phyloP scores from a whole-genome alignment of 2,329 filamentous ascomycete genomes.

The Pezicula rhizophila region DNA sequence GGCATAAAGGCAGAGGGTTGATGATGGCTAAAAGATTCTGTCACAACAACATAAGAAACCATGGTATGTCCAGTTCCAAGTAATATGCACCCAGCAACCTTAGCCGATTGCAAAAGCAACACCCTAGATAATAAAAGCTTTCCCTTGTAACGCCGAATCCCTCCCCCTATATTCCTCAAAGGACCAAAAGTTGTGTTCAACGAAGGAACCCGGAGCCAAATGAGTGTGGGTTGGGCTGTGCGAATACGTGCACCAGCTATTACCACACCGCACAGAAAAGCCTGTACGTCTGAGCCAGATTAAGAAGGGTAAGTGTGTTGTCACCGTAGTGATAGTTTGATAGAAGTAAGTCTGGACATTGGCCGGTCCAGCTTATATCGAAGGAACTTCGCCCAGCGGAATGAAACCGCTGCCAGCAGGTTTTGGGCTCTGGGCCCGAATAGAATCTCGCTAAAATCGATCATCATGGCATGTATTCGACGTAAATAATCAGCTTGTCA shows the following conservation, averaged over 20 bases:
- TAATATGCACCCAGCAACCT: not conserved
- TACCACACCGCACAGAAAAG: conserved; percentile 14
- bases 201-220: conserved; percentile 10
- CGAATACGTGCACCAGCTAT: conserved; percentile 12
- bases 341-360: conserved; percentile 2
- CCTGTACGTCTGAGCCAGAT: conserved; percentile 26
- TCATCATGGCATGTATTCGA: conserved; percentile 36
- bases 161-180: not conserved
- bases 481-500: conserved; percentile 77
- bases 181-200: not conserved
- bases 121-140: not conserved
- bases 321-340: conserved; percentile 5
- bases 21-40: not conserved
- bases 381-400: conserved; percentile 5
- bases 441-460: not conserved
- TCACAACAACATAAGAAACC: not conserved
- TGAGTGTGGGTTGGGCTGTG: conserved; percentile 18
- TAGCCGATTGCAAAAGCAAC: not conserved
- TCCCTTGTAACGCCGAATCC: not conserved
- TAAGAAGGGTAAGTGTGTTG: conserved; percentile 18
- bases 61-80: not conserved
- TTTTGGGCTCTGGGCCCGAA: not conserved
- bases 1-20: too few species aligned
- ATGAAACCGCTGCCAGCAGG: conserved; percentile 7
- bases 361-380: conserved; percentile 4